Evolutionary conservation across 2,329 filamentous ascomycete genomes (phyloP), one percentile per base, ranked within the genome.

Genomic region (Penicillium hesseltinei): DNA sequence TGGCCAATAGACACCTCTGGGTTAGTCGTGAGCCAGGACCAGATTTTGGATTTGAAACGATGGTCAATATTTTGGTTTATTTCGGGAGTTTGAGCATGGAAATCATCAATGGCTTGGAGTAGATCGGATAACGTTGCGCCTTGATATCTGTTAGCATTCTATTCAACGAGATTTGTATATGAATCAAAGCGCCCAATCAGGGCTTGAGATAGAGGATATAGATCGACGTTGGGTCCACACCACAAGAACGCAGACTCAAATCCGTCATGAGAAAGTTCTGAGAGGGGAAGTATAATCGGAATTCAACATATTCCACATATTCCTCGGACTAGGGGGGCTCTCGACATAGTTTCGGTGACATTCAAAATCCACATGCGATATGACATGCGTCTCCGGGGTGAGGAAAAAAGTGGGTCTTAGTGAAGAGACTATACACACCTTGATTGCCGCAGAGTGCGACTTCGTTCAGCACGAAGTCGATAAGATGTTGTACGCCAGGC

Each of bases 401-500:
- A 57, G 13, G 42, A 56, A 64, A 64, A 64, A 62, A 67, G 60
- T 62, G 66, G 62, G 60, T 67, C 61, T 63, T 40, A 50, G 53
- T 56, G 36, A 50, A 58, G 61, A 56, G 39, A 51, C 54, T 61
- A 62, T 59, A 77, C 82, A 66, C 75, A 86, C 84, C 85, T 78
- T 80, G 76, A 51, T 78, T 77, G 62, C 84, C 84, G 62, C 79
- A 80, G 46, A 86, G 77, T 25, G 84, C 84, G 69, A 87, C 80
- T 71, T 85, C 81, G 58, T 81, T 79, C 47, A 87, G 74, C 55
- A 87, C 67, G 71, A 79, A 82, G 67, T 85, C 79, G 60, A 87
- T 77, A 62, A 88, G 72, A 49, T 81, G 78, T 67, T 84, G 83
- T 58, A 85, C 74, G 54, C 80, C 81, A 57, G 73, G 75, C 80